Conservation (phyloP, 805 yeast genomes). For the Myxozyma neotropica region DNA sequence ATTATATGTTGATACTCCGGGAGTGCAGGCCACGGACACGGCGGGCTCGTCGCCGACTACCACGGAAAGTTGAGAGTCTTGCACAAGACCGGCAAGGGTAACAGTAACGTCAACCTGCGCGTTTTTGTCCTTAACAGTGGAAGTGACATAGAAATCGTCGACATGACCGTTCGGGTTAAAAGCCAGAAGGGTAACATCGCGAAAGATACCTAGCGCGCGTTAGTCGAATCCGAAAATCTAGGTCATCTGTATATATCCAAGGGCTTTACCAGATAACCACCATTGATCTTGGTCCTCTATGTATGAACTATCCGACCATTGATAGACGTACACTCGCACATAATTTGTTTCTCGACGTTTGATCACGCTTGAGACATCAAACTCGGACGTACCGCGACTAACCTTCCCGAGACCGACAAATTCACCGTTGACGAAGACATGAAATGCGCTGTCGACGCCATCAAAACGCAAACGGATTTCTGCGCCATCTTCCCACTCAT, state of each 20-base stretch:
- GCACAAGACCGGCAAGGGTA: conserved; percentile 4
- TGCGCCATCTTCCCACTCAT: conserved; percentile 27
- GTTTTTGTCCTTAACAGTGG: conserved; percentile 30
- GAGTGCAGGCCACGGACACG: conserved; percentile 18
- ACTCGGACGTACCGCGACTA: conserved; percentile 39
- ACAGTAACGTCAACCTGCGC: conserved; percentile 8
- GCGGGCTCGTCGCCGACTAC: conserved; percentile 16
- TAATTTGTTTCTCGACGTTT: conserved; percentile 24
- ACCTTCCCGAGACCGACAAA: conserved; percentile 42
- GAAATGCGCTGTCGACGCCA: conserved; percentile 46
- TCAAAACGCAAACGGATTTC: conserved; percentile 42
- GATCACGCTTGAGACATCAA: conserved; percentile 36
- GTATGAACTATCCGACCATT: conserved; percentile 45
- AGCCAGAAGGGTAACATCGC: conserved; percentile 44
- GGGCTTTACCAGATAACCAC: conserved; percentile 47
- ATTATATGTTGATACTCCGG: conserved; percentile 28
- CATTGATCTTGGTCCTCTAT: conserved; percentile 49
- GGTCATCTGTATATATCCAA: too few species aligned
- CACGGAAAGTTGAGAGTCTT: not conserved
- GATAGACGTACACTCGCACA: conserved; percentile 39
- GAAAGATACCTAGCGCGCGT: conserved; percentile 37
- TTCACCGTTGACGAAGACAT: conserved; percentile 42
- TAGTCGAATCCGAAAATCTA: too few species aligned
- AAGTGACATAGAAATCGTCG: conserved; percentile 40
- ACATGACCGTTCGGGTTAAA: conserved; percentile 39